These are phyloP conservation scores for Plasmodium ovale DNA, from an alignment of 169 alveolate species.

Conservation along the genomic window DNA sequence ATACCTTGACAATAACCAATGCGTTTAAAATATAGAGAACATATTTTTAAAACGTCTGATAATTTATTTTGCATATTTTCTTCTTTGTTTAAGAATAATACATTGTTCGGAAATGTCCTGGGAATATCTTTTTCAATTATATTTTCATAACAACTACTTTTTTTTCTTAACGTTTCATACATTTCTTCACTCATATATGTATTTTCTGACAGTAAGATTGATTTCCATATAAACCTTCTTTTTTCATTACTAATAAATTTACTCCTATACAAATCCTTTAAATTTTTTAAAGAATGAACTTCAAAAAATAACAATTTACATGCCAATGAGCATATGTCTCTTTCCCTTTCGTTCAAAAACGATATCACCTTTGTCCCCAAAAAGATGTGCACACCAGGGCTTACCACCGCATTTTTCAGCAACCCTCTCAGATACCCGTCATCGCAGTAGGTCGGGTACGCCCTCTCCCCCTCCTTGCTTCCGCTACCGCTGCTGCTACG, in stretches of 20 bases:
- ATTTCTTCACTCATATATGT: constrained; percentile 24
- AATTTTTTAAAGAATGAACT: constrained; percentile 29
- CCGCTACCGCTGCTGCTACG: background rate
- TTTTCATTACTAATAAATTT: constrained; percentile 38
- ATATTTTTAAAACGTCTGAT: constrained; percentile 33
- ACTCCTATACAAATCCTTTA: constrained; percentile 25
- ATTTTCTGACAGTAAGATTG: constrained; percentile 28
- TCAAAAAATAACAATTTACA: constrained; percentile 57
- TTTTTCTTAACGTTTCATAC: constrained; percentile 3
- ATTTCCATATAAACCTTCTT: constrained; percentile 44
- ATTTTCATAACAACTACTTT: constrained; percentile 18
- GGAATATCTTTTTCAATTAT: constrained; percentile 45
- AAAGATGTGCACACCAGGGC: constrained; percentile 1
- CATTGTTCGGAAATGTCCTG: constrained; percentile 35
- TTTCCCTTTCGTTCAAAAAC: constrained; percentile 59
- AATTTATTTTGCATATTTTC: constrained; percentile 30
- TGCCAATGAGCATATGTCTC: constrained; percentile 24
- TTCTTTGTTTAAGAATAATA: background rate
- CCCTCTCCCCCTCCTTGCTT: background rate
- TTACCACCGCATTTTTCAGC: constrained; percentile 28
- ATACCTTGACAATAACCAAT: constrained; percentile 72
- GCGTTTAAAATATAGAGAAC: constrained; percentile 33
- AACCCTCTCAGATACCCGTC: constrained; percentile 34
- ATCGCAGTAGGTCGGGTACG: constrained; percentile 31
- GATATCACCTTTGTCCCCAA: constrained; percentile 46